These are phyloP conservation scores for Apocynum venetum DNA, from an alignment of 257 asterid species.

Conservation along the genomic window DNA sequence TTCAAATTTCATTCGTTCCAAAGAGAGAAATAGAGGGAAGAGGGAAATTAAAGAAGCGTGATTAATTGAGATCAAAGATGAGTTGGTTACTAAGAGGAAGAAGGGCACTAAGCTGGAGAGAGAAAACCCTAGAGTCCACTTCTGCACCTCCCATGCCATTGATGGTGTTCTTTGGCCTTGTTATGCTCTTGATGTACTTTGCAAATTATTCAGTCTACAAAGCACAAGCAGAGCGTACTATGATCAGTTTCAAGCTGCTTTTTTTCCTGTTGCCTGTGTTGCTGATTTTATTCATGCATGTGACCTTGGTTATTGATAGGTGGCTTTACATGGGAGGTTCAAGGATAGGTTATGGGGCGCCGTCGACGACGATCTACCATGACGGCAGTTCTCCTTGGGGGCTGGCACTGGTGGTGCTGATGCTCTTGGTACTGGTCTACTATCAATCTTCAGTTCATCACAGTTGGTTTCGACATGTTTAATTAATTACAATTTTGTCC, in stretches of 20 bases:
- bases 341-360: constrained; percentile 16
- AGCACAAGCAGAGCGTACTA: constrained; percentile 35
- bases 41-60: not conserved
- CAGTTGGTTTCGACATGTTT: constrained; percentile 44
- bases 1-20: not conserved
- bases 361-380: not conserved
- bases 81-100: constrained; percentile 44
- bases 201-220: constrained; percentile 33
- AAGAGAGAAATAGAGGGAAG: not conserved
- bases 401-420: constrained; percentile 34
- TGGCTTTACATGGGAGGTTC: constrained; percentile 39
- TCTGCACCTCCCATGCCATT: constrained; percentile 64
- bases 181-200: constrained; percentile 37
- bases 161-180: constrained; percentile 48
- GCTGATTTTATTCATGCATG: constrained; percentile 28
- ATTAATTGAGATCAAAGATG: constrained; percentile 20
- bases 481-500: no score
- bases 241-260: constrained; percentile 33
- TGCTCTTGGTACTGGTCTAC: constrained; percentile 49
- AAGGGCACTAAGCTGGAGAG: constrained; percentile 64
- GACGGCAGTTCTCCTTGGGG: constrained; percentile 48
- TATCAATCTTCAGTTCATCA: constrained; percentile 45
- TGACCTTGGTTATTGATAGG: constrained; percentile 34
- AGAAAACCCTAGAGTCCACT: constrained; percentile 47
- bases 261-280: constrained; percentile 40